Evolutionary conservation across 768 basidiomycete genomes (phyloP), one percentile per base, ranked within the genome.

Genomic region (Lentinus tigrinus): DNA sequence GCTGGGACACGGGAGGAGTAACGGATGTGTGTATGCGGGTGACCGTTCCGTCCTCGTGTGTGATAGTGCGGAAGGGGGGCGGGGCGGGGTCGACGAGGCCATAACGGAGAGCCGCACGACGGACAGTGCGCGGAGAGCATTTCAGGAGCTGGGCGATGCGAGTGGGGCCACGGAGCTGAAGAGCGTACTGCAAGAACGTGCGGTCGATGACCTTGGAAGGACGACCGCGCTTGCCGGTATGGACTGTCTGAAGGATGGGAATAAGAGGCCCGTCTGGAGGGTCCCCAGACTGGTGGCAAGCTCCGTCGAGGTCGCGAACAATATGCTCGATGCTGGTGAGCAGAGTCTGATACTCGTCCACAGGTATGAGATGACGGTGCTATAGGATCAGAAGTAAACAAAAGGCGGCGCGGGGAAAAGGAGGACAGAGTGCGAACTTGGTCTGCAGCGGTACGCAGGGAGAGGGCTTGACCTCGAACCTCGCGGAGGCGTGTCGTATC

Each of bases 181-280:
- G 48, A 1, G 67, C 65, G 48, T 58, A 47, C n/a, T 54, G 26
- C 2, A 73, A 63, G 38, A 73, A 63, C 4, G 63, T 49, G 3
- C 58, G 62, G 36, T 75, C 66, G 23, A 74, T 72, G 9, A 67
- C 58, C 4, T 71, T 60, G 5, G 64, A 48, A 1, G 73, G 73
- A 3, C 67, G 62, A 1, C 73, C 72, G 28, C 28, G 28, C 10
- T 31, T 31, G 28, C 28, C 28, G 28, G 28, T 31, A 10, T 10
- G 28, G 10, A 31, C 10, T 4, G 28, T 31, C 28, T 31, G 28
- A 10, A 31, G 4, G 28, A 31, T 10, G 10, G 28, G 28, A 10
- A 31, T 31, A 10, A 4, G 28, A 4, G 28, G 28, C 28, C 5
- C 10, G 28, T 31, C 28, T 4, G 28, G 28, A 10, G 28, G 28